Conservation (phyloP, 768 basidiomycete genomes). For the Russula vinacea region DNA sequence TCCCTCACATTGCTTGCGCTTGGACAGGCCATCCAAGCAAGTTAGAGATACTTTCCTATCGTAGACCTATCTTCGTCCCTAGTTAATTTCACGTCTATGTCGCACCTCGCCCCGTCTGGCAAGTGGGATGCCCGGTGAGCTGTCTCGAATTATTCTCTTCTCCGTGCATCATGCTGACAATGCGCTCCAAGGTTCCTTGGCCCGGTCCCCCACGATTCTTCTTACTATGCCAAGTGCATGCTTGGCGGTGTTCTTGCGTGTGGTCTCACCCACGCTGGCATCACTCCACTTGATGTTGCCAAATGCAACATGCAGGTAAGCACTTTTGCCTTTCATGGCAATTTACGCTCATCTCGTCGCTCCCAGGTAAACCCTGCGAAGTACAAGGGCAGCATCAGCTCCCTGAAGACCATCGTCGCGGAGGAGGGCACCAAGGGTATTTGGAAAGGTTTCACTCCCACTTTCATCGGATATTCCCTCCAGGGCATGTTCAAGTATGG, state of each 20-base stretch:
- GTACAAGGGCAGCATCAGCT: conserved; percentile 62
- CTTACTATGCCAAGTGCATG: conserved; percentile 83
- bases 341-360: conserved; percentile 5
- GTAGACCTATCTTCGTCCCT: conserved; percentile 35
- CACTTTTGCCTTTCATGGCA: background rate
- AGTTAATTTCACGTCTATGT: conserved; percentile 43
- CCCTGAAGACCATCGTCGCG: conserved; percentile 61
- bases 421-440: conserved; percentile 85
- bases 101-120: conserved; percentile 46
- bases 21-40: conserved; percentile 38
- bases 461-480: conserved; percentile 87
- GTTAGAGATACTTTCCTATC: conserved; percentile 35
- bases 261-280: conserved; percentile 83
- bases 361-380: conserved; percentile 70
- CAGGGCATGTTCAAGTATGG: conserved; percentile 99
- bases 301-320: conserved; percentile 90
- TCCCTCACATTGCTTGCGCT: conserved; percentile 33
- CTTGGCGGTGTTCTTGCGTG: conserved; percentile 86
- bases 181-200: conserved; percentile 50
- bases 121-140: conserved; percentile 76
- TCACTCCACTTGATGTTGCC: conserved; percentile 83
- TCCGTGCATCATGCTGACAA: conserved; percentile 3
- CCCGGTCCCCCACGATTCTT: conserved; percentile 69
- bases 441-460: conserved; percentile 94
- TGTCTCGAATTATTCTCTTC: conserved; percentile 21